phyloP scores from a whole-genome alignment of 768 basidiomycete genomes.

The Kwoniella dendrophila region DNA sequence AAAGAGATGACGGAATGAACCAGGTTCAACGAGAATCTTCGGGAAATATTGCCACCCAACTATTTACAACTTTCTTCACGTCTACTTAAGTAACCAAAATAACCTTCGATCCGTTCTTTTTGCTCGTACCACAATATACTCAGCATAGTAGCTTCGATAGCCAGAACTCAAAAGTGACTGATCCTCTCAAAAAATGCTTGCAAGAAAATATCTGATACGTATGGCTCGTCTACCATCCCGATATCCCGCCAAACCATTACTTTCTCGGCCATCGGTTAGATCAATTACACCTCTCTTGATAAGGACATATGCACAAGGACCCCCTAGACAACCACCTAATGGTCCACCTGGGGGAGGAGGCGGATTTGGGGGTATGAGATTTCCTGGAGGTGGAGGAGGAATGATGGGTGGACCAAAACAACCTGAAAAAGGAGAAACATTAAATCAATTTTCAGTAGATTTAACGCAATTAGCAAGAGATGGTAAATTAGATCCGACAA shows the following conservation, averaged over 20 bases:
- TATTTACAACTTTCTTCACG: background rate
- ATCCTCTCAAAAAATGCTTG: constrained; percentile 23
- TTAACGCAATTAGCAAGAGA: constrained; percentile 78
- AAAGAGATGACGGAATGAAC: background rate
- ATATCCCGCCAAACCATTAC: constrained; percentile 1
- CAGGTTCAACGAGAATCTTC: constrained; percentile 23
- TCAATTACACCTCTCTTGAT: background rate
- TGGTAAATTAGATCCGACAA: constrained; percentile 87
- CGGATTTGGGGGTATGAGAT: constrained; percentile 46
- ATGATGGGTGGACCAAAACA: constrained; percentile 32
- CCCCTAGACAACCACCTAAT: constrained; percentile 29
- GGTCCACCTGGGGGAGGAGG: constrained; percentile 23
- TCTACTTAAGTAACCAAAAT: background rate
- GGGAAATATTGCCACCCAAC: constrained; percentile 19
- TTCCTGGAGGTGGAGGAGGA: constrained; percentile 45
- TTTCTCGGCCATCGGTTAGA: constrained; percentile 4
- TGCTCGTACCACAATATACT: constrained; percentile 19
- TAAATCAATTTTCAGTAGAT: constrained; percentile 83
- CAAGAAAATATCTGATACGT: constrained; percentile 33
- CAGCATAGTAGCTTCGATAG: background rate
- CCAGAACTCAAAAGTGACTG: constrained; percentile 1
- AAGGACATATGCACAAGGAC: constrained; percentile 34
- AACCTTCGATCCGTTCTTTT: too few species aligned
- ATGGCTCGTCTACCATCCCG: constrained; percentile 24
- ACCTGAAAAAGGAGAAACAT: constrained; percentile 72